phyloP scores from a whole-genome alignment of 1,139 yeast genomes.

The Geotrichum carabidarum region DNA sequence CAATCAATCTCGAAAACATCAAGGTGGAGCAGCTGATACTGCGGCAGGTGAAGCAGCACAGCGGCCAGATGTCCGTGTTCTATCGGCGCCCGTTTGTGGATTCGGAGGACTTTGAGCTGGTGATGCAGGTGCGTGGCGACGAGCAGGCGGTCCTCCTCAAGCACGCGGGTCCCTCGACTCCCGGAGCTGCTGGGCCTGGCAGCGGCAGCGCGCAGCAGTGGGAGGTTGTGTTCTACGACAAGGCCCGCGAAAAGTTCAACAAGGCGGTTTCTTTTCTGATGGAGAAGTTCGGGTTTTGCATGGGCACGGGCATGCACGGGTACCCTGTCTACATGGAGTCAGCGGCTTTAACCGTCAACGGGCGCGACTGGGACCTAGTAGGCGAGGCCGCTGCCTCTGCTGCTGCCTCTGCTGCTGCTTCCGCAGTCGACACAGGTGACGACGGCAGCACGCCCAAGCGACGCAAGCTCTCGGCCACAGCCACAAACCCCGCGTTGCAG shows the following conservation, averaged over 20 bases:
- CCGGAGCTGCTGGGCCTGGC: neutral
- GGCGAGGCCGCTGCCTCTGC: too few species aligned
- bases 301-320: neutral
- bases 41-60: neutral
- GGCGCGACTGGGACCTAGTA: too few species aligned
- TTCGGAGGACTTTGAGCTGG: slow-evolving; percentile 46
- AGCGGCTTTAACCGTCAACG: too few species aligned
- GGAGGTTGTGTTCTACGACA: slow-evolving; percentile 9
- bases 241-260: neutral
- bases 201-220: neutral
- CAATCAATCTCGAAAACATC: slow-evolving; percentile 49
- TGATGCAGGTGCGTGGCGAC: slow-evolving; percentile 49
- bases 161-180: neutral
- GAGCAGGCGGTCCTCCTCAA: slow-evolving; percentile 13
- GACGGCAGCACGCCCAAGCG: too few species aligned
- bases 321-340: neutral
- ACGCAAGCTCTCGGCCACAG: too few species aligned
- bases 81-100: slow-evolving; percentile 62
- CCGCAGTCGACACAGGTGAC: too few species aligned
- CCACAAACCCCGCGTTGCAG: too few species aligned
- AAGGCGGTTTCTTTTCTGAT: neutral
- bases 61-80: neutral
- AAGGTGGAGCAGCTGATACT: slow-evolving; percentile 8
- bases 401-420: too few species aligned
- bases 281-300: neutral